A percentile compares a stretch with the other conserved stretches of the same genome.
Evolutionary conservation across 495 filamentous ascomycete species (phyloP).

Genomic region (Tuber borchii): DNA sequence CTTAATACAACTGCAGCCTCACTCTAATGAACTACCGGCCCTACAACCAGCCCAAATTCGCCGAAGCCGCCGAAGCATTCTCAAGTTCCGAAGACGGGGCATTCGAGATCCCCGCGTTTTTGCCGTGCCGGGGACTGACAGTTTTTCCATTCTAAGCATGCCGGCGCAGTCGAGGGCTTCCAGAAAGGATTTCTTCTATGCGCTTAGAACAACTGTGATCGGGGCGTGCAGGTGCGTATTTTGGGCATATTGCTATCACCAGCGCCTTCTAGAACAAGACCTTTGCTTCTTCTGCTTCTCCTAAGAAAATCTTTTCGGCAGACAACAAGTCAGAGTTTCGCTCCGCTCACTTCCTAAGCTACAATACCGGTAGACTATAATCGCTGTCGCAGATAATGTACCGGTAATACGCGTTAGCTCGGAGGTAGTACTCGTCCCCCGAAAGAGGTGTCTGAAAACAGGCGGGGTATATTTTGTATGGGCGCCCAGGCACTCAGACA

Average conservation of each 20-base stretch:
- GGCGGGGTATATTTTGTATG: too few relatives aligned
- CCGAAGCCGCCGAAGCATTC: background rate
- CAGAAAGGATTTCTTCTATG: background rate
- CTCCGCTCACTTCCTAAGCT: background rate
- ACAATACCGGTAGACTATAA: background rate
- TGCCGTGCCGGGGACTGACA: background rate
- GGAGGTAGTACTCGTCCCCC: too few relatives aligned
- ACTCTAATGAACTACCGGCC: background rate
- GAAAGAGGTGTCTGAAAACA: too few relatives aligned
- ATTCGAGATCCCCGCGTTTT: background rate
- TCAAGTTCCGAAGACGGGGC: background rate
- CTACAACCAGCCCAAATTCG: background rate
- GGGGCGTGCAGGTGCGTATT: background rate
- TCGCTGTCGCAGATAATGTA: background rate
- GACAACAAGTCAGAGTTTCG: background rate
- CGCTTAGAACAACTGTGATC: too few relatives aligned
- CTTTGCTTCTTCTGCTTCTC: background rate
- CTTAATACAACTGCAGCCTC: background rate
- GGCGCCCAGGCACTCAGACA: too few relatives aligned
- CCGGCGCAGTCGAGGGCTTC: background rate
- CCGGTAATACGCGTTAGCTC: background rate
- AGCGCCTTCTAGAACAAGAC: background rate
- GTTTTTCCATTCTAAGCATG: background rate
- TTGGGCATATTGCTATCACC: background rate
- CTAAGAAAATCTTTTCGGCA: background rate